Base-by-base conservation (phyloP, 1,284 basidiomycete species). In the Caloboletus firmus region DNA sequence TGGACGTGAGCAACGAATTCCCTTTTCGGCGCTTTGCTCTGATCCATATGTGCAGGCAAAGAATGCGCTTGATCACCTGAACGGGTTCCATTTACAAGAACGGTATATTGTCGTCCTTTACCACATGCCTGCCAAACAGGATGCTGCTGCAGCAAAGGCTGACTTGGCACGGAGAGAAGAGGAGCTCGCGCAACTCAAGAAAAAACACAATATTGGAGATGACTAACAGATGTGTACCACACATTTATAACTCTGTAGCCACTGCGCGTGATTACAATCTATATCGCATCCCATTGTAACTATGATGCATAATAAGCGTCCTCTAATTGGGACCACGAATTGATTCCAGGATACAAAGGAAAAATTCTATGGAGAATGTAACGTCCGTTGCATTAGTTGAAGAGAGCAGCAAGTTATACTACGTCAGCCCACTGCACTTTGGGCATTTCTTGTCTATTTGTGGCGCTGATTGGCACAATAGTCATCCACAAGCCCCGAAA, bases 61-160 rank as follows among this genome's bases (percentile, higher is more conserved):
- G 75, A 95, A 95, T 67, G 96, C 96, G 1, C 84, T 97, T 52
- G 95, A 96, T 68, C 92, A 97, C 72, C 73, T 99, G 68, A 99
- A 99, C 66, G 97, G 96, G 37, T 99, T 99, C 78, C 96, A 99
- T 76, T 75, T 99, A 58, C 94, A 97, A 77, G 96, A 98, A 73
- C 87, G 97, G 32, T 99, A 99, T 74, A 96, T 99, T 54, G 93
- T 95, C 50, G 96, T 99, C 15, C 77, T 99, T 28, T 98, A 97
- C 67, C 96, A 99, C 70, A 96, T 98, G 85, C 95, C 95, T 36
- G 89, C 93, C 20, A 93, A 95, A 72, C 91, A 95, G 67, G 93
- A 97, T 62, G 91, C 92, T 3, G 91, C 91, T 2, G 89, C 91
- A 13, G 91, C 91, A 20, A 98, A 98, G 70, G 92, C 93, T 24